These are phyloP conservation scores for Helichrysum umbraculigerum DNA, from an alignment of 129 eudicot species.

Conservation along the genomic window DNA sequence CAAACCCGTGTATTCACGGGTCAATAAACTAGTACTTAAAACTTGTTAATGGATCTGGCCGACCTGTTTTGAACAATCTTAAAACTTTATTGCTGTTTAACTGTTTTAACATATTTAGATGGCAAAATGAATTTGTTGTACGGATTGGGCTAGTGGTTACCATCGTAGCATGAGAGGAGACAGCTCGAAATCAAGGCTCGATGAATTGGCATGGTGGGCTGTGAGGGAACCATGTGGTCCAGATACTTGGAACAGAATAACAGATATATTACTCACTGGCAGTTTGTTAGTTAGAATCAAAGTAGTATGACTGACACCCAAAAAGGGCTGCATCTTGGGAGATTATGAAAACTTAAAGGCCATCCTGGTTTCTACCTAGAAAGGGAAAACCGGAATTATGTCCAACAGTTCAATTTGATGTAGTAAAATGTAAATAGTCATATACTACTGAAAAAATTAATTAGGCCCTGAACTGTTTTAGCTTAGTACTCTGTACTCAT, in stretches of 20 bases:
- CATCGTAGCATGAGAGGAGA: background rate
- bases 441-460: too few relatives aligned
- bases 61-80: background rate
- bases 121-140: background rate
- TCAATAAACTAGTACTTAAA: too few relatives aligned
- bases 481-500: too few relatives aligned
- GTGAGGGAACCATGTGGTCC: background rate
- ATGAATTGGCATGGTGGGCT: background rate
- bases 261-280: background rate
- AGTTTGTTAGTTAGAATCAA: background rate
- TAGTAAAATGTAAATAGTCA: too few relatives aligned
- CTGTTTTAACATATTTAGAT: too few relatives aligned
- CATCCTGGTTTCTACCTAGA: background rate
- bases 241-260: background rate
- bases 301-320: conserved; percentile 5
- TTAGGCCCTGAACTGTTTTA: too few relatives aligned
- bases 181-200: background rate
- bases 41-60: too few relatives aligned
- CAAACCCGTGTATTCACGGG: too few relatives aligned
- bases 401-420: too few relatives aligned
- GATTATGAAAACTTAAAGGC: background rate
- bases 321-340: background rate
- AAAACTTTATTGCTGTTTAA: background rate
- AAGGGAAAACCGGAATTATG: too few relatives aligned
- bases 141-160: background rate